phyloP scores from a whole-genome alignment of 129 eudicot genomes.

The Pulicaria dysenterica region DNA sequence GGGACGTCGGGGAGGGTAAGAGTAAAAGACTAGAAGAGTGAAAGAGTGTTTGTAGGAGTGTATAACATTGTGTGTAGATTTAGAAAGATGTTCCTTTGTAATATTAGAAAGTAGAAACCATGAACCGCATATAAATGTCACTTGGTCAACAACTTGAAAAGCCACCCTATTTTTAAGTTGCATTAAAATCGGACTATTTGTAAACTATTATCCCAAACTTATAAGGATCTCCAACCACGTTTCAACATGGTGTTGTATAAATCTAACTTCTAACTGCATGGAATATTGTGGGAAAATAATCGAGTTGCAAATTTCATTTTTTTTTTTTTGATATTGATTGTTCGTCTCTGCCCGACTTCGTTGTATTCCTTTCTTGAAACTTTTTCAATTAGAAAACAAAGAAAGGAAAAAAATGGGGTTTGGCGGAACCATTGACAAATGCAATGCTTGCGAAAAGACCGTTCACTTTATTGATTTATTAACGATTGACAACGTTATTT shows the following conservation, averaged over 20 bases:
- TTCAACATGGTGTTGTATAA: slow-evolving; percentile 1
- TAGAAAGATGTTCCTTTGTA: too few species aligned
- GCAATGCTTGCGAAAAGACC: slow-evolving; percentile 82
- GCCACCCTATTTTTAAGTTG: background rate
- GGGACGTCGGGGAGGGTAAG: too few species aligned
- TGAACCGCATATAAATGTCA: background rate
- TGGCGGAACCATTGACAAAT: slow-evolving; percentile 85
- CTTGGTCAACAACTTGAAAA: background rate
- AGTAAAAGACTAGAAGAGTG: too few species aligned
- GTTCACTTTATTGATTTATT: slow-evolving; percentile 79
- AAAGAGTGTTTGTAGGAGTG: too few species aligned
- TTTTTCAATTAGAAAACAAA: slow-evolving; percentile 12
- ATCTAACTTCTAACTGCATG: background rate
- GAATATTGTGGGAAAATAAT: slow-evolving; percentile 18
- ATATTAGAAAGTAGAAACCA: too few species aligned
- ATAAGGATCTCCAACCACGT: slow-evolving; percentile 25
- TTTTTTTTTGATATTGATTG: slow-evolving; percentile 27
- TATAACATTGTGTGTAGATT: too few species aligned
- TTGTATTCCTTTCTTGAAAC: slow-evolving; percentile 25
- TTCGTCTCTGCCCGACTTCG: slow-evolving; percentile 23
- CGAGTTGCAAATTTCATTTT: slow-evolving; percentile 22
- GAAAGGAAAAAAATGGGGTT: slow-evolving; percentile 53
- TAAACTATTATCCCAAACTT: slow-evolving; percentile 7
- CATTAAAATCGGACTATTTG: slow-evolving; percentile 11
- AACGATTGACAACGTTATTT: slow-evolving; percentile 73